A percentile compares a stretch with the other conserved stretches of the same genome.
phyloP scores from a whole-genome alignment of 2,329 filamentous ascomycete genomes.

The Fusarium mangiferae region DNA sequence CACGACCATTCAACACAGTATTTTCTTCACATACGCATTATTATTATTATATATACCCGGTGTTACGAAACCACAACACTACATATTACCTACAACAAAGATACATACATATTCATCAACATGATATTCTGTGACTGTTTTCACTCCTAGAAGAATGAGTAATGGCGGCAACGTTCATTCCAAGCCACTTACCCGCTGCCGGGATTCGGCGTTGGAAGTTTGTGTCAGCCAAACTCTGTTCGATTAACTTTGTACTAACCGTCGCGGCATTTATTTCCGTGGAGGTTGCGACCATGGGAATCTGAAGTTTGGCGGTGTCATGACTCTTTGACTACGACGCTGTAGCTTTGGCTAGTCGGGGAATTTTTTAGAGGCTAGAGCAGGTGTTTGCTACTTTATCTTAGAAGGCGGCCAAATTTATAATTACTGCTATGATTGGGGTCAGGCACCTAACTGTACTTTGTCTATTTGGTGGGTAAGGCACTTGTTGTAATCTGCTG shows the following conservation, averaged over 20 bases:
- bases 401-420: neutral
- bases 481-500: too few species aligned
- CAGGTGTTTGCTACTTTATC: neutral
- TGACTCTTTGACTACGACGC: neutral
- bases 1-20: neutral
- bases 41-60: conserved; percentile 31
- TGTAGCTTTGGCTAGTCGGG: neutral
- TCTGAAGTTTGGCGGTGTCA: neutral
- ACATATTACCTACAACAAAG: neutral
- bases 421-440: rapidly evolving
- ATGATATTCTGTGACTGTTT: rapidly evolving
- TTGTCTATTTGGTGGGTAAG: too few species aligned
- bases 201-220: neutral
- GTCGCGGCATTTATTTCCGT: neutral
- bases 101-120: rapidly evolving
- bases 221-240: neutral
- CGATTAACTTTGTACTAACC: neutral
- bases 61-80: neutral
- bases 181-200: conserved; percentile 1
- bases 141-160: rapidly evolving
- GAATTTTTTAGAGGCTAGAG: neutral
- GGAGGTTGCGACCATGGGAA: neutral
- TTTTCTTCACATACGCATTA: neutral
- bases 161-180: neutral
- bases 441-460: neutral